These are phyloP conservation scores for Candida ascalaphidarum DNA, from an alignment of 805 yeast species.

Conservation along the genomic window DNA sequence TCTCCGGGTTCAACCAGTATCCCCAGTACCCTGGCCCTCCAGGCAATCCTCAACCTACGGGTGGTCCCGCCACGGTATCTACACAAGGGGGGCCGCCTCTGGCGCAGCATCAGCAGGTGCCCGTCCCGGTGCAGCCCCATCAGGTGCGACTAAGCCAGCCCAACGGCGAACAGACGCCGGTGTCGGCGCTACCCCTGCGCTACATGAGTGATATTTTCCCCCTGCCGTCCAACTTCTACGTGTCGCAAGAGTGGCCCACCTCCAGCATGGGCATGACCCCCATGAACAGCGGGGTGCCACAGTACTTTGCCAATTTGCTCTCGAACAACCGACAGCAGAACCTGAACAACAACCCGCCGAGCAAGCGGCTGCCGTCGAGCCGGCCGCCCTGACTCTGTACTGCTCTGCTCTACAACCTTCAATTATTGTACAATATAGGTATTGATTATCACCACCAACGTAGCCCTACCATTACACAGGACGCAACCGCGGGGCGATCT, in stretches of 20 bases:
- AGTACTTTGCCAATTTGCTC: conserved; percentile 27
- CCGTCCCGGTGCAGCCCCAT: not conserved
- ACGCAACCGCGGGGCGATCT: too few species aligned
- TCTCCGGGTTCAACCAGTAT: conserved; percentile 17
- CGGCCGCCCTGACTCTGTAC: too few species aligned
- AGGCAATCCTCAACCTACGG: not conserved
- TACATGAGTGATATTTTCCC: conserved; percentile 69
- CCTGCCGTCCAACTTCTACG: conserved; percentile 71
- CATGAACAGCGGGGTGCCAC: conserved; percentile 21
- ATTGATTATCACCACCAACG: too few species aligned
- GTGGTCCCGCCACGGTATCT: not conserved
- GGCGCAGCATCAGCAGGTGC: not conserved
- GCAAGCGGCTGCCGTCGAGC: too few species aligned
- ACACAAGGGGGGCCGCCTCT: not conserved
- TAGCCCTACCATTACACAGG: too few species aligned
- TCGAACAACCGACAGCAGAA: too few species aligned
- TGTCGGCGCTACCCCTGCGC: conserved; percentile 63
- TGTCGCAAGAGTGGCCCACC: conserved; percentile 40
- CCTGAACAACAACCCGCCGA: too few species aligned
- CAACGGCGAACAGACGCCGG: conserved; percentile 57
- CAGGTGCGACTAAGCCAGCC: conserved; percentile 1
- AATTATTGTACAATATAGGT: too few species aligned
- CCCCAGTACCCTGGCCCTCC: not conserved
- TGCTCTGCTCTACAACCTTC: too few species aligned
- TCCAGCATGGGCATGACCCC: conserved; percentile 38